Evolutionary conservation across 108 stramenopile genomes (phyloP).

Genomic region (Cyclotella kingstonii): DNA sequence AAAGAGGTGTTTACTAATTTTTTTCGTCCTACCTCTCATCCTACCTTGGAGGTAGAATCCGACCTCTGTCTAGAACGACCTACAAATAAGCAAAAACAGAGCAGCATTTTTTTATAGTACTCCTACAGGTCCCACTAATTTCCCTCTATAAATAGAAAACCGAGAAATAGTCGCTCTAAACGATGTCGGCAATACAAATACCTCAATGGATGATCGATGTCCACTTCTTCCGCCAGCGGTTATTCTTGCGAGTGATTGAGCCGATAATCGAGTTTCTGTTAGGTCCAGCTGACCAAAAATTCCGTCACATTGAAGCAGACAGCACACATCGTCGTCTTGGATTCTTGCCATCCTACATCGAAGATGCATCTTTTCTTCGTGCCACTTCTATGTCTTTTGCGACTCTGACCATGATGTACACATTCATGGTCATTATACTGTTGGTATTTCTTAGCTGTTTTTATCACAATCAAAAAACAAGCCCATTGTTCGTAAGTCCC

Average conservation of each 20-base stretch:
- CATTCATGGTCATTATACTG: conserved; percentile 58
- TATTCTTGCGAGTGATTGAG: conserved; percentile 70
- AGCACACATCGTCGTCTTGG: conserved; percentile 60
- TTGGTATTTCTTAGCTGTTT: conserved; percentile 81
- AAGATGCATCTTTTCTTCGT: conserved; percentile 45
- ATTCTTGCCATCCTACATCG: conserved; percentile 72
- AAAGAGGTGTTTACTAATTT: too few species aligned
- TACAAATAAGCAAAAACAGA: too few species aligned
- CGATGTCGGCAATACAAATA: conserved; percentile 21
- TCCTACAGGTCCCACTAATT: too few species aligned
- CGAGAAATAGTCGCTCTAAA: too few species aligned
- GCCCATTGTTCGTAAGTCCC: conserved; percentile 79
- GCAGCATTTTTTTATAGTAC: too few species aligned
- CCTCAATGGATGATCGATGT: conserved; percentile 74
- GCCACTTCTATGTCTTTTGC: conserved; percentile 83
- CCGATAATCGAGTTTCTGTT: conserved; percentile 69
- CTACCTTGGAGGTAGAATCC: too few species aligned
- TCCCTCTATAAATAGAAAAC: too few species aligned
- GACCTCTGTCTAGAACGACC: too few species aligned
- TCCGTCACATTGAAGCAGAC: conserved; percentile 6
- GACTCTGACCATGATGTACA: conserved; percentile 65
- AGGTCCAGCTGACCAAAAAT: conserved; percentile 47
- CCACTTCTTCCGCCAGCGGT: conserved; percentile 56
- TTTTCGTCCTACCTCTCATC: too few species aligned
- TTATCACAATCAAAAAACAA: conserved; percentile 87